Evolutionary conservation across 805 yeast species (phyloP), one percentile per base, ranked within the genome.

Genomic region (Metschnikowia anglica): DNA sequence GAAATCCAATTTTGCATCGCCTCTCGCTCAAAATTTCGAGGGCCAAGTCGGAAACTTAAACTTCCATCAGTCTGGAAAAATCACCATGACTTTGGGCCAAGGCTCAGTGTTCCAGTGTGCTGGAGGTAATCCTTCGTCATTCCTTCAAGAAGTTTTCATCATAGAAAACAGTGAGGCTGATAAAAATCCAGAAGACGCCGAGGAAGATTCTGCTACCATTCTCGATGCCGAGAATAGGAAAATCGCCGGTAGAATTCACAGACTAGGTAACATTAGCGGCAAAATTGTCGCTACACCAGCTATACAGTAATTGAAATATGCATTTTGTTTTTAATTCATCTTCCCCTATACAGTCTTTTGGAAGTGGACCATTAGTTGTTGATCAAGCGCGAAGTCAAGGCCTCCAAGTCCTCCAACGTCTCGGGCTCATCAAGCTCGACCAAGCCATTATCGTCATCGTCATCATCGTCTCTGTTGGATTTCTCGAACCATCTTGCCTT

Each of bases 341-440:
- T 25, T 25, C 28, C 5, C 5, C 11, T 25, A 25, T 4, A 25
- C n/a, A n/a, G n/a, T n/a, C n/a, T 5, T 9, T 25, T 25, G 11
- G 13, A 13, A 7, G 8, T 4, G 7, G 15, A 8, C 9, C 11
- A 9, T 30, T 36, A 49, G 44, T 47, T 47, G 32, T 39, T 43
- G 35, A 76, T 60, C 58, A 78, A 72, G 52, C 69, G 68, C 34
- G 72, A 76, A 2, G 96, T 83, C 68, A 88, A 77, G 37, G 95
- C 89, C 72, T 93, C 99, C 64, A 93, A 76, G 59, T 93, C 99
- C 63, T 88, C 97, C 61, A 93, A 72, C 13, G 96, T 85, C 56
- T 88, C 85, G 12, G 97, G 97, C 55, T 82, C 87, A 54, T 87
- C 95, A 34, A 87, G 72, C 66, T 90, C 96, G 47, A 86, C 69